Evolutionary conservation across 2,329 filamentous ascomycete genomes (phyloP), one percentile per base, ranked within the genome.

Genomic region (Hawksworthiomyces lignivorus): DNA sequence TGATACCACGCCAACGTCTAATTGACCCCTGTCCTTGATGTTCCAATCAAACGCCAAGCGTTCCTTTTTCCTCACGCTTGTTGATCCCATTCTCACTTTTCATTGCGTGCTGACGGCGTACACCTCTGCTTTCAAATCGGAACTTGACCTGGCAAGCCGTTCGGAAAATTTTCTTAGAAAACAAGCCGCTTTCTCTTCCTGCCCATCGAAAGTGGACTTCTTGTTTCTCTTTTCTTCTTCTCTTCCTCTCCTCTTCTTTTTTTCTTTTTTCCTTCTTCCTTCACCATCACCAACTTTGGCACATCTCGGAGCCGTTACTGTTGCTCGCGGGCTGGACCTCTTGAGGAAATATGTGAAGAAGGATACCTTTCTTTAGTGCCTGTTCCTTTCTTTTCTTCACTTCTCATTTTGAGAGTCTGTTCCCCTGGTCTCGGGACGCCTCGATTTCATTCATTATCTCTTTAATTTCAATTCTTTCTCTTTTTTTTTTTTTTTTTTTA

Each of bases 351-450:
- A 41, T 45, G 43, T 42, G 32, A 44, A 44, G 12, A 14, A 19
- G 30, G 12, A 14, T 4, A 14, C 7, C 18, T 40, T 24, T 18
- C 19, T 36, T 32, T 30, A 27, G 28, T 34, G 8, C 24, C 12
- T 26, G 24, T 26, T 12, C 24, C 8, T 26, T 26, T 12, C 34
- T 28, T 36, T 20, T 27, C 33, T 47, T n/a, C n/a, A n/a, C n/a
- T 43, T 50, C 45, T 44, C 24, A 26, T 8, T 35, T 43, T 39
- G 46, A 47, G 26, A 41, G 22, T 26, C 30, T 41, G 31, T 28
- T 49, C 41, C 50, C 50, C 46, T 45, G 47, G 45, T 37, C 39
- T 50, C 26, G 44, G 48, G 46, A 45, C 31, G 21, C 40, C 27
- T 44, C 36, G 36, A 30, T 37, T 38, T 43, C 39, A n/a, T 26